These are phyloP conservation scores for Picea engelmannii DNA, from an alignment of 83 land plant species.

Conservation along the genomic window DNA sequence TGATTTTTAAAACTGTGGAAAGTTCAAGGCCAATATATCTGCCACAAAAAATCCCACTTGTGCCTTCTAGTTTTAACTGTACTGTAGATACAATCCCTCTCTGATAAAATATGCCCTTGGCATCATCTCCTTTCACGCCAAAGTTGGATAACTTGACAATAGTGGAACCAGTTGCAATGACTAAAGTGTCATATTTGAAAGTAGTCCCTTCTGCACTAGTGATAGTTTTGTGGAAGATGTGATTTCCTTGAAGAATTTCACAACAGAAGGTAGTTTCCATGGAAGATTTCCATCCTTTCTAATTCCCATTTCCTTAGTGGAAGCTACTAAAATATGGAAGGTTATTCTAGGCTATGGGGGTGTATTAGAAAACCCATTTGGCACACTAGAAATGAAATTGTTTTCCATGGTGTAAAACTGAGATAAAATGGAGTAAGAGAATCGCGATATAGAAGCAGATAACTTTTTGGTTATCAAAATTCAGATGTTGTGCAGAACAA, in stretches of 20 bases:
- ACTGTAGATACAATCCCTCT: conserved; percentile 88
- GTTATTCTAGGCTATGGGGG: conserved; percentile 39
- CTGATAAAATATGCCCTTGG: conserved; percentile 86
- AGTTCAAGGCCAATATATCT: conserved; percentile 99
- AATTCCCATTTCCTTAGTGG: conserved; percentile 80
- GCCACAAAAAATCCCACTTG: conserved; percentile 91
- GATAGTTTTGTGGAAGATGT: conserved; percentile 69
- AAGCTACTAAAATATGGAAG: conserved; percentile 91
- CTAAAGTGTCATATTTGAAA: conserved; percentile 64
- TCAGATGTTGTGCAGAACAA: not conserved
- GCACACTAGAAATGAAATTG: not conserved
- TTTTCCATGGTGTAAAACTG: not conserved
- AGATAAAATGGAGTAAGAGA: not conserved
- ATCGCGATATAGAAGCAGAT: not conserved
- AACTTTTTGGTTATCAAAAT: not conserved
- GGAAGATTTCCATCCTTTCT: conserved; percentile 88
- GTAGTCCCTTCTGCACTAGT: conserved; percentile 60
- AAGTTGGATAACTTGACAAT: conserved; percentile 83
- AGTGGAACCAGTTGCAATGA: conserved; percentile 94
- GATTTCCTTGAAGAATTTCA: conserved; percentile 83
- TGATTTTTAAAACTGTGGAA: conserved; percentile 73
- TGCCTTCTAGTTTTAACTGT: conserved; percentile 71
- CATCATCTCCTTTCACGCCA: conserved; percentile 91
- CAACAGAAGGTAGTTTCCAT: conserved; percentile 84
- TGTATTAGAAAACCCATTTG: conserved; percentile 22